Base-by-base conservation (phyloP, 2,329 filamentous ascomycete genomes). In the Aspergillus hiratsukae region DNA sequence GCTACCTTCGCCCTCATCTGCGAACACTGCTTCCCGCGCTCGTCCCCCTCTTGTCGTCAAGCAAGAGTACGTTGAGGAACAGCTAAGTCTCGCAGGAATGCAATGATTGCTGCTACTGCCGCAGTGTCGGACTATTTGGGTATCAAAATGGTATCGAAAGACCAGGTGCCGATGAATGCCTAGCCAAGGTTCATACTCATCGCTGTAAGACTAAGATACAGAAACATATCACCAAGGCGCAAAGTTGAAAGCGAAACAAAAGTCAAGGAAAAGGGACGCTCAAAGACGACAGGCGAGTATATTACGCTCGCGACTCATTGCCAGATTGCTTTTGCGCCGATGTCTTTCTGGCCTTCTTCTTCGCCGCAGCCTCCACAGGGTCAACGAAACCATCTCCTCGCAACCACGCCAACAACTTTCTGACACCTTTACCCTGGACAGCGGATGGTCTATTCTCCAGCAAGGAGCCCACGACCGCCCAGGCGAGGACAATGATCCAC, bases 321-420 rank as follows among this genome's bases (percentile, higher is more conserved):
- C 53, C 52, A 3, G 48, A 25, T 25, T 58, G 51, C 54, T 62
- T 61, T 52, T 54, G 43, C 27, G 54, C 48, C 21, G 62, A 60
- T 37, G 61, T 51, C 58, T 67, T 71, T 62, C 67, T 71, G 45
- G 63, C 64, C 62, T 67, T 74, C 57, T 64, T 69, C 57, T 68
- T 72, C 53, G 67, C 65, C 49, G 80, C 78, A 3, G 76, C 72
- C 4, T 85, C 68, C 0, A 78, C 78, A 77, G 87, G 86, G 69
- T 94, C 90, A 52, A 81, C 80, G 78, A 85, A 91, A 0, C 89
- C 89, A 65, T 92, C 87, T 0, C 90, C 90, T 53, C 87, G 80
- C 43, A 91, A 72, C 80, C 89, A 89, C 51, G 86, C 85, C 60
- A 95, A 75, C 0, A 83, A 84, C 78, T 91, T 93, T 51, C 90